Base-by-base conservation (phyloP, 176 grass and related monocot species). In the Oryza glumipatula region DNA sequence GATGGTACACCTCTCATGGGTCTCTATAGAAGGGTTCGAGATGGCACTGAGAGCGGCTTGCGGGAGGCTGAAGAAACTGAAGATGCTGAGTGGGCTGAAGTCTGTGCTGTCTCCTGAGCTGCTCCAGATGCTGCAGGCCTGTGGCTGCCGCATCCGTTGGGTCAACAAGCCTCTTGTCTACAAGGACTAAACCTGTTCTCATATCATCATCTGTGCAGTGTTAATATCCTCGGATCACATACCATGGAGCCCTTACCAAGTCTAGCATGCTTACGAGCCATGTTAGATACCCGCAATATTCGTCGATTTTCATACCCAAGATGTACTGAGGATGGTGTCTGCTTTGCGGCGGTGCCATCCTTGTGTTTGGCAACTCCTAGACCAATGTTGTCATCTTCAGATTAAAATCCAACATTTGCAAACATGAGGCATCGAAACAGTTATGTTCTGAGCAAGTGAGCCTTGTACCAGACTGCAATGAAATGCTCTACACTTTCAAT, bases 1-100 rank as follows among this genome's bases (percentile, higher is more conserved):
- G 80, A 90, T 98, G 93, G 96, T 98, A 63, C 93, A 98, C 75
- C 85, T 98, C 7, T 88, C 88, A 0, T 90, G 82, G 83, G 93
- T 98, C 45, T 91, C 93, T 0, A 90, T 95, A 36, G 88, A 96
- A 81, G 93, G 89, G 35, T 98, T 95, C 0, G 96, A 96, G 83
- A 77, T 92, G 77, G 91, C 93, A 5, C 81, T 98, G 45, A 73
- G 93, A 84, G 89, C 89, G 1, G 89, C 89, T 7, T 94, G 89
- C 0, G 89, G 89, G 41, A 95, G 88, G 83, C 80, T 98, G 81
- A 98, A 98, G 96, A 98, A 98, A 70, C 83, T 98, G 78, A 98
- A 98, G 89, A 87, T 98, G 58, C 93, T 98, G 51, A 71, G 56
- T 11, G 75, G 78, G 6, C 77, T 98, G 77, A 87, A 77, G 85